Percentiles rank a stretch among this genome's conserved stretches.
Evolutionary conservation across 2,329 filamentous ascomycete species (phyloP).

Genomic region (Coniochaeta sp.): DNA sequence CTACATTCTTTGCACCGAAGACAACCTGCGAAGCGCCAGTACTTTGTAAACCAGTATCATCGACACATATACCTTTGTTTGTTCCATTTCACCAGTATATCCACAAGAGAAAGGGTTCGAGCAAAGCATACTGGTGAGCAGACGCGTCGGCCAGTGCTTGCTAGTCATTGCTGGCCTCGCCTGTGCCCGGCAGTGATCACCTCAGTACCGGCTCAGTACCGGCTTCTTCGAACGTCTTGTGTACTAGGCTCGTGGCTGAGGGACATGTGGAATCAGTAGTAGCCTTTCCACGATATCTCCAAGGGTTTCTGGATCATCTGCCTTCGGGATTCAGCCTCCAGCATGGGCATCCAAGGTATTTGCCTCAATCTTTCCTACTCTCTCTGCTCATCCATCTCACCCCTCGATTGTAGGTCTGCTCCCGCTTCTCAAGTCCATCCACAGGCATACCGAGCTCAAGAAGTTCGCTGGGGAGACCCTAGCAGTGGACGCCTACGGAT

Average conservation of each 20-base stretch:
- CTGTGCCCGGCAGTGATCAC: background rate
- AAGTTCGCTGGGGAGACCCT: constrained; percentile 83
- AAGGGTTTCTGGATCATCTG: background rate
- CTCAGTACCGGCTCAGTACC: background rate
- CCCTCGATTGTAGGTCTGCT: constrained; percentile 58
- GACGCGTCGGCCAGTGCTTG: background rate
- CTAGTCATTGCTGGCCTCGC: background rate
- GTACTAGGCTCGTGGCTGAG: background rate
- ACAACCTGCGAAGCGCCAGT: background rate
- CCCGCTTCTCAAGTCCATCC: constrained; percentile 91
- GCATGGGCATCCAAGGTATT: constrained; percentile 18
- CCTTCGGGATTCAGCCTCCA: background rate
- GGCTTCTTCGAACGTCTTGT: too few relatives aligned
- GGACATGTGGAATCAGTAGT: background rate
- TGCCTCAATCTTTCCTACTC: too few relatives aligned
- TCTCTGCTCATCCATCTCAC: background rate
- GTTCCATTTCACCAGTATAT: background rate
- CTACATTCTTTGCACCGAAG: background rate
- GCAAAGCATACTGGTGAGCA: background rate
- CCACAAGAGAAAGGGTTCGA: background rate
- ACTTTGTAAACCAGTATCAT: background rate
- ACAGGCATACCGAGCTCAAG: constrained; percentile 79
- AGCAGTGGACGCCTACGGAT: constrained; percentile 95
- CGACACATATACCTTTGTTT: background rate
- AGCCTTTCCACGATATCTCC: background rate